Conservation (phyloP, 139 green algal genomes). For the Micromonas commoda region DNA sequence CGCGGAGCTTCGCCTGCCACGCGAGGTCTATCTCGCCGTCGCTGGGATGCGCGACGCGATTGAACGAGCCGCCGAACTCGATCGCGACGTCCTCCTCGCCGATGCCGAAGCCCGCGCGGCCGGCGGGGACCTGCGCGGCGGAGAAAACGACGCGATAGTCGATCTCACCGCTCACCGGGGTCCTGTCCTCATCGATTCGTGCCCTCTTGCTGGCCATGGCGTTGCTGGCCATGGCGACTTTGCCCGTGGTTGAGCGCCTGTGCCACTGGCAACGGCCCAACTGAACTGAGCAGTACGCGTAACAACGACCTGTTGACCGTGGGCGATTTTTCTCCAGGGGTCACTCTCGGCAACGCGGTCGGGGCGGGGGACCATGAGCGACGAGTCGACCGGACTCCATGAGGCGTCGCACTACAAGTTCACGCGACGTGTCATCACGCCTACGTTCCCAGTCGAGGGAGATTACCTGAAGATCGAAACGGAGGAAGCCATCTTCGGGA, state of each 20-base stretch:
- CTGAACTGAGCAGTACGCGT: too few species aligned
- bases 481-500: not conserved
- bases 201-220: too few species aligned
- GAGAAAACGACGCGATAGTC: not conserved
- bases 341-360: too few species aligned
- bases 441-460: constrained; percentile 15
- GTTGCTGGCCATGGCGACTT: too few species aligned
- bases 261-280: too few species aligned
- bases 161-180: too few species aligned
- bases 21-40: not conserved
- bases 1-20: not conserved
- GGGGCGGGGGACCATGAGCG: too few species aligned
- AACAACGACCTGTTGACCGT: too few species aligned
- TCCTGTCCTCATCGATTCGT: too few species aligned
- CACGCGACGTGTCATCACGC: not conserved
- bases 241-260: too few species aligned
- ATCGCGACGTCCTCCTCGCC: not conserved
- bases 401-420: not conserved
- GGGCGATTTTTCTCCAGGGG: too few species aligned
- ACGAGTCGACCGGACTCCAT: not conserved
- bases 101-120: not conserved
- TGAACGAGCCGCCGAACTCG: not conserved
- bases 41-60: not conserved
- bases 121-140: not conserved
- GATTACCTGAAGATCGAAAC: constrained; percentile 1